A percentile compares a stretch with the other conserved stretches of the same genome.
Conservation (phyloP, 192 early-diverging fungal genomes). For the Rhizophagus clarus region DNA sequence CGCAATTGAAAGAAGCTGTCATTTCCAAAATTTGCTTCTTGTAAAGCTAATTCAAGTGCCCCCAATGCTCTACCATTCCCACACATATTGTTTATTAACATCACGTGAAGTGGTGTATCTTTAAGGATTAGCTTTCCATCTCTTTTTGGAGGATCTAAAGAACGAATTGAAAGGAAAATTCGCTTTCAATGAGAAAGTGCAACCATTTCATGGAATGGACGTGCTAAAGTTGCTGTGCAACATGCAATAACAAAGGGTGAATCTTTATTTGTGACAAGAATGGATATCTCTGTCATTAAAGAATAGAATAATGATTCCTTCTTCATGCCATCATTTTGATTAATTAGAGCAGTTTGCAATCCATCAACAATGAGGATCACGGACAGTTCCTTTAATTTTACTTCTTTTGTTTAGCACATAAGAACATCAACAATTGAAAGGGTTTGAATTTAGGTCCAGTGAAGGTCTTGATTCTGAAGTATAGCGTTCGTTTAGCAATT, state of each 20-base stretch:
- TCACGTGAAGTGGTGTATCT: neutral
- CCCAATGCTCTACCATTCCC: conserved; percentile 3
- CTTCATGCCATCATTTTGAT: neutral
- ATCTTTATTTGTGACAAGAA: neutral
- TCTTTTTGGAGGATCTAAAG: conserved; percentile 1
- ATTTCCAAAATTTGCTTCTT: neutral
- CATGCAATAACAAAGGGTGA: neutral
- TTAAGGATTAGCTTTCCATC: neutral
- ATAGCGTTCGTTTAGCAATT: neutral
- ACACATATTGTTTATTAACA: conserved; percentile 17
- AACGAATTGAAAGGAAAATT: neutral
- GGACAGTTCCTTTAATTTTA: neutral
- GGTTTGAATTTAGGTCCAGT: neutral
- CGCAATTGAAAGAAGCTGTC: neutral
- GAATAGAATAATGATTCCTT: conserved; percentile 15
- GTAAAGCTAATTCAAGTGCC: neutral
- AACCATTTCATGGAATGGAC: neutral
- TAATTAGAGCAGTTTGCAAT: neutral
- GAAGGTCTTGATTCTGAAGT: neutral
- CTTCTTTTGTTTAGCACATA: neutral
- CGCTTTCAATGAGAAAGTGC: conserved; percentile 1
- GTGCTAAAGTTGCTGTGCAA: conserved; percentile 15
- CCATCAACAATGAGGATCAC: too few relatives aligned
- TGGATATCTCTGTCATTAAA: neutral
- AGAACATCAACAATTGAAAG: neutral